These are phyloP conservation scores for Penicillium sp. DNA, from an alignment of 2,329 filamentous ascomycete genomes.

Conservation along the genomic window DNA sequence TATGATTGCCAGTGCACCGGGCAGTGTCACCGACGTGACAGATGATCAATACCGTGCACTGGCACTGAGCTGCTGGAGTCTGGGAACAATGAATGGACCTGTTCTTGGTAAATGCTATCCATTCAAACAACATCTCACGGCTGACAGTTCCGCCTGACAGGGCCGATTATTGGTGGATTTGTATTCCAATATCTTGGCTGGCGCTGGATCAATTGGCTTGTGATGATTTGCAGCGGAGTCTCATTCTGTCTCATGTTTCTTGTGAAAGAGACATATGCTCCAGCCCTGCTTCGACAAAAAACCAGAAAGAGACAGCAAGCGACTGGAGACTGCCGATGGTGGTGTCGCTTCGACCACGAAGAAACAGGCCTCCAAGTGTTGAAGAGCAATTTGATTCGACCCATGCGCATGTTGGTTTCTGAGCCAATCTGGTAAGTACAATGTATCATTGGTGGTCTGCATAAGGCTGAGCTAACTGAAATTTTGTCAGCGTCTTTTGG, in stretches of 20 bases:
- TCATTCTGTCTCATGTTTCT: constrained; percentile 60
- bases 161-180: constrained; percentile 47
- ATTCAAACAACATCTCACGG: too few species aligned
- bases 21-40: constrained; percentile 75
- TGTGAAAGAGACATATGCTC: constrained; percentile 72
- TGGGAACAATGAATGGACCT: constrained; percentile 75
- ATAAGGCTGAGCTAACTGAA: constrained; percentile 6
- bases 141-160: constrained; percentile 29
- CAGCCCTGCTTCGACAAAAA: constrained; percentile 64
- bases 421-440: constrained; percentile 72
- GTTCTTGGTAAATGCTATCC: constrained; percentile 22
- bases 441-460: neutral
- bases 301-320: constrained; percentile 61
- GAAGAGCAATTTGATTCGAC: constrained; percentile 69
- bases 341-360: constrained; percentile 71
- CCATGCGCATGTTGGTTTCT: constrained; percentile 62
- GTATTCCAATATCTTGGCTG: constrained; percentile 60
- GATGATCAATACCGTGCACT: constrained; percentile 71
- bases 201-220: constrained; percentile 79
- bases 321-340: constrained; percentile 67
- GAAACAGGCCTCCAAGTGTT: constrained; percentile 58
- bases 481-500: constrained; percentile 59
- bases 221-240: constrained; percentile 66
- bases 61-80: constrained; percentile 75
- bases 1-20: constrained; percentile 75